Evolutionary conservation across 441 rosid genomes (phyloP).

Genomic region (Gossypium gossypioides): DNA sequence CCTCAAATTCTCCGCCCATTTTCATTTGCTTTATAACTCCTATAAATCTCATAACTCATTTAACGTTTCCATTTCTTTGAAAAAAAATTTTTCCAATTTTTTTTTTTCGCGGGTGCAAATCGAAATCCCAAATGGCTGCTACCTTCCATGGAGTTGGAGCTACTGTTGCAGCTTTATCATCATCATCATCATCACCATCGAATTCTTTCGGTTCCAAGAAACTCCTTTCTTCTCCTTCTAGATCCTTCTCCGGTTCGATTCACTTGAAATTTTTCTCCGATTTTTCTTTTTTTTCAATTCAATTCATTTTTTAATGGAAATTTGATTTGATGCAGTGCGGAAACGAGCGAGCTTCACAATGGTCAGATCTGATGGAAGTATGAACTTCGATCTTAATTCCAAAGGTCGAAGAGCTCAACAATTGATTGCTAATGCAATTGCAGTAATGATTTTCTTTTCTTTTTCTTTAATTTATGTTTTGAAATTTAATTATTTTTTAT

Average conservation of each 20-base stretch:
- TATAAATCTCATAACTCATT: conserved; percentile 16
- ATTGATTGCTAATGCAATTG: conserved; percentile 53
- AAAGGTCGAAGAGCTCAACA: conserved; percentile 29
- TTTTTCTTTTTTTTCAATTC: neutral
- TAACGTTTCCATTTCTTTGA: neutral
- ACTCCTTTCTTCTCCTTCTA: conserved; percentile 21
- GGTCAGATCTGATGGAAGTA: conserved; percentile 46
- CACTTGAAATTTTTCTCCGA: neutral
- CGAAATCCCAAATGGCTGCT: conserved; percentile 37
- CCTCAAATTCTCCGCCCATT: conserved; percentile 41
- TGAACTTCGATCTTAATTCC: conserved; percentile 21
- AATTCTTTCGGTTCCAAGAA: conserved; percentile 38
- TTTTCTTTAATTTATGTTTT: neutral
- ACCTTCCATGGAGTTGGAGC: conserved; percentile 46
- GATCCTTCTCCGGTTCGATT: conserved; percentile 33
- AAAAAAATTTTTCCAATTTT: neutral
- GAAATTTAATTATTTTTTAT: neutral
- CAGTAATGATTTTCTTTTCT: conserved; percentile 24
- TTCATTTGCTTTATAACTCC: neutral
- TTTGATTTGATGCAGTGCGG: conserved; percentile 28
- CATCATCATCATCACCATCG: conserved; percentile 26
- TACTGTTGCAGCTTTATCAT: conserved; percentile 25
- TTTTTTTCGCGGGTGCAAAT: neutral
- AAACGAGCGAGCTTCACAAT: conserved; percentile 26
- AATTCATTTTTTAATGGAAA: neutral